Percentiles rank a stretch among this genome's conserved stretches.
Conservation (phyloP, 306 rosid genomes). For the Sindora glabra region DNA sequence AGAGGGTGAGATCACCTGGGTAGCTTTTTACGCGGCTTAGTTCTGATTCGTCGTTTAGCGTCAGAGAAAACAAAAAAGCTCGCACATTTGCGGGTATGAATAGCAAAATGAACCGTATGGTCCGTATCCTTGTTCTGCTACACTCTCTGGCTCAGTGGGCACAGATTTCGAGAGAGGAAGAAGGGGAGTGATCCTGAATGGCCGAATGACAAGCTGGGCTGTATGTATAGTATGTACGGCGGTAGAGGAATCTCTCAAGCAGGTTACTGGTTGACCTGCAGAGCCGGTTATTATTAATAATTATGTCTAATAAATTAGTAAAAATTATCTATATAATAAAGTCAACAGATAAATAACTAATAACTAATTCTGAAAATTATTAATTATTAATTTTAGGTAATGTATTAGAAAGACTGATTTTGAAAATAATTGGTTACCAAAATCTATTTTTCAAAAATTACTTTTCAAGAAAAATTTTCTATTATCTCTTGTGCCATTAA, state of each 20-base stretch:
- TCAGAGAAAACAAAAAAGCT: not conserved
- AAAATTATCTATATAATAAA: too few relatives aligned
- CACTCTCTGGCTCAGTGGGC: not conserved
- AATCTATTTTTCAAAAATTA: too few relatives aligned
- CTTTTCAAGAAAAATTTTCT: too few relatives aligned
- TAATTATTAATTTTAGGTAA: too few relatives aligned
- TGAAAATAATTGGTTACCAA: too few relatives aligned
- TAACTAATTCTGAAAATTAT: too few relatives aligned
- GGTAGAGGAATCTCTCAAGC: not conserved
- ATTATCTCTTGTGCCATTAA: too few relatives aligned
- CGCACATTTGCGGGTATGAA: too few relatives aligned
- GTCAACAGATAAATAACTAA: too few relatives aligned
- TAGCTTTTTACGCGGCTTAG: conserved; percentile 47
- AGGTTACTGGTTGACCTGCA: conserved; percentile 21
- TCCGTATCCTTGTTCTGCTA: not conserved
- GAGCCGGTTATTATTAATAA: conserved; percentile 8
- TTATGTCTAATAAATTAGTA: too few relatives aligned
- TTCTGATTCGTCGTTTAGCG: conserved; percentile 36
- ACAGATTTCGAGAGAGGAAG: not conserved
- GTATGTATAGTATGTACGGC: not conserved
- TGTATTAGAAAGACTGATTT: too few relatives aligned
- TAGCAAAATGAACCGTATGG: not conserved
- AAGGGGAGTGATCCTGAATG: not conserved
- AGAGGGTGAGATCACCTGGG: not conserved
- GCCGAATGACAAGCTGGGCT: not conserved